Percentiles rank a stretch among this genome's conserved stretches.
Evolutionary conservation across 257 asterid genomes (phyloP).

Genomic region (Salvia miltiorrhiza): DNA sequence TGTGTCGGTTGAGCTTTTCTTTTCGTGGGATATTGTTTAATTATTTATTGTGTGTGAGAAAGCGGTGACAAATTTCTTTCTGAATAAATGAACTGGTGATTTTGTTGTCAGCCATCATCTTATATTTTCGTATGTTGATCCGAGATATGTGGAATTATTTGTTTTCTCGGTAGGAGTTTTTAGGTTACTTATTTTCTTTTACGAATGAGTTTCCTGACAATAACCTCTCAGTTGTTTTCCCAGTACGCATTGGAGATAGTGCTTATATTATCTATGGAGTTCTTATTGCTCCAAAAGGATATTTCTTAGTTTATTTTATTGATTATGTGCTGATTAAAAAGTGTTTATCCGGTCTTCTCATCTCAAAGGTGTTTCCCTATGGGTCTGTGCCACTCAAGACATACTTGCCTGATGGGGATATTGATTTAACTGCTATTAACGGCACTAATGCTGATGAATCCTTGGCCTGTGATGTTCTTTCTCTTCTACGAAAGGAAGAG

Average conservation of each 20-base stretch:
- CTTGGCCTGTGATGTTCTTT: conserved; percentile 50
- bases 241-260: background rate
- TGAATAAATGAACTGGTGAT: background rate
- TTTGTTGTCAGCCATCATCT: conserved; percentile 2
- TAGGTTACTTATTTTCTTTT: background rate
- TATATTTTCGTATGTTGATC: conserved; percentile 11
- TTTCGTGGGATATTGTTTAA: background rate
- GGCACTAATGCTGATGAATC: conserved; percentile 40
- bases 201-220: background rate
- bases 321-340: background rate
- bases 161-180: background rate
- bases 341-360: background rate
- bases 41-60: conserved; percentile 12
- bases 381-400: conserved; percentile 97
- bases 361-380: conserved; percentile 59
- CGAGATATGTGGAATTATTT: background rate
- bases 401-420: conserved; percentile 91
- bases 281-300: background rate
- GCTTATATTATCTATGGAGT: background rate
- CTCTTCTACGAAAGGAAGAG: conserved; percentile 62
- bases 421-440: conserved; percentile 62
- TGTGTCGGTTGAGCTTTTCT: background rate
- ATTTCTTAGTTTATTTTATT: background rate
- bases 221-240: background rate
- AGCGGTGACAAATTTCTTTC: conserved; percentile 6